phyloP scores from a whole-genome alignment of 2,329 filamentous ascomycete species.

The Claviceps digitariae region DNA sequence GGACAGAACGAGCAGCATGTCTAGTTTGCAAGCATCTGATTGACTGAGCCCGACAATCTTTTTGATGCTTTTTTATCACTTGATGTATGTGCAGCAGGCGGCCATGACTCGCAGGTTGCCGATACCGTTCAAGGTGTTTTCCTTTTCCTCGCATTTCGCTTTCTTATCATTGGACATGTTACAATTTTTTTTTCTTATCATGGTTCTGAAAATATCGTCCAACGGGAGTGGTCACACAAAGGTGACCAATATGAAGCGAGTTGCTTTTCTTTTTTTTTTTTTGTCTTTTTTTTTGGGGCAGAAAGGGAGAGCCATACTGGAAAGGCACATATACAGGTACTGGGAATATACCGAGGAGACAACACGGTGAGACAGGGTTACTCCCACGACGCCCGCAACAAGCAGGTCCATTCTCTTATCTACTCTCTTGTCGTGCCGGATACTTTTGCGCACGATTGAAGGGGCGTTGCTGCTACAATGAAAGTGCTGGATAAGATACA shows the following conservation, averaged over 20 bases:
- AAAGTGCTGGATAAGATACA: not conserved
- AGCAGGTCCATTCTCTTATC: not conserved
- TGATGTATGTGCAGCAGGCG: not conserved
- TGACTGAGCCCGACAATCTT: slow-evolving; percentile 13
- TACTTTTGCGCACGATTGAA: not conserved
- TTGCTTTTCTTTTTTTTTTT: not conserved
- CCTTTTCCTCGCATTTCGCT: not conserved
- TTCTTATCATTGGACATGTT: not conserved
- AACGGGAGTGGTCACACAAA: not conserved
- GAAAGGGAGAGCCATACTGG: not conserved
- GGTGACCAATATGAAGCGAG: not conserved
- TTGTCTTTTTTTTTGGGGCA: not conserved
- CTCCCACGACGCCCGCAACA: not conserved
- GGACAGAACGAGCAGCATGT: slow-evolving; percentile 37
- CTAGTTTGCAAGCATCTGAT: slow-evolving; percentile 35
- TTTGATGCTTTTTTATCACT: not conserved
- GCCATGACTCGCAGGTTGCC: not conserved
- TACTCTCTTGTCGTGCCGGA: not conserved
- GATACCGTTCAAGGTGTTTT: not conserved
- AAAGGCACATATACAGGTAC: not conserved
- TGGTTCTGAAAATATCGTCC: not conserved
- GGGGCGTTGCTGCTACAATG: not conserved
- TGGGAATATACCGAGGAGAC: not conserved
- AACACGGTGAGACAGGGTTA: not conserved
- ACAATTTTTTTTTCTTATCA: not conserved